A percentile compares a stretch with the other conserved stretches of the same genome.
phyloP scores from a whole-genome alignment of 225 moss, liverwort and hornwort genomes.

The Straminergon stramineum region DNA sequence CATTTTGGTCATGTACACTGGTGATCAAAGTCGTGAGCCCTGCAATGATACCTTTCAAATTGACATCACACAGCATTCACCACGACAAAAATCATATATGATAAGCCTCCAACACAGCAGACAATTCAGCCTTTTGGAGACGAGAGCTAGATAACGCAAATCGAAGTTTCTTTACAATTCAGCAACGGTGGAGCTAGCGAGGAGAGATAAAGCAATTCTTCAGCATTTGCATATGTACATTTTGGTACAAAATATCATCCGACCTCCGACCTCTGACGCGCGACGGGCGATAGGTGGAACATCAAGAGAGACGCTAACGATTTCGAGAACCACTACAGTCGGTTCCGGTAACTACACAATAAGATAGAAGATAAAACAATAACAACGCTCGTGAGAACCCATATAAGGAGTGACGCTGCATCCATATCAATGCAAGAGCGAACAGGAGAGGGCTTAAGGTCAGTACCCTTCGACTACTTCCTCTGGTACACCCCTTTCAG shows the following conservation, averaged over 20 bases:
- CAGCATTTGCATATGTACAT: constrained; percentile 11
- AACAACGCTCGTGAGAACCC: neutral
- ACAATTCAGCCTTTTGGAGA: neutral
- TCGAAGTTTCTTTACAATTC: neutral
- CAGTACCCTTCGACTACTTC: neutral
- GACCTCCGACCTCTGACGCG: neutral
- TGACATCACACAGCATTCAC: neutral
- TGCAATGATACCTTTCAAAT: neutral
- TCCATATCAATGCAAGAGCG: neutral
- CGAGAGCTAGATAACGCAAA: neutral
- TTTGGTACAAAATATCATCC: neutral
- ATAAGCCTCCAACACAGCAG: neutral
- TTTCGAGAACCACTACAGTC: neutral
- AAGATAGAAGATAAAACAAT: neutral
- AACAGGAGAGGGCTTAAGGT: neutral
- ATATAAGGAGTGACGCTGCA: neutral
- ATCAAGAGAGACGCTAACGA: neutral
- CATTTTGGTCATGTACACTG: neutral
- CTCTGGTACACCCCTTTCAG: neutral
- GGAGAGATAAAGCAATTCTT: neutral
- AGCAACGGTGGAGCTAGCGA: neutral
- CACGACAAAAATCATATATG: neutral
- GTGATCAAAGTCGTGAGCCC: neutral
- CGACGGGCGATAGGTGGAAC: neutral
- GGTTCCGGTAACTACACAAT: neutral